Base-by-base conservation (phyloP, 768 basidiomycete genomes). In the Amanita pseudoporphyria region DNA sequence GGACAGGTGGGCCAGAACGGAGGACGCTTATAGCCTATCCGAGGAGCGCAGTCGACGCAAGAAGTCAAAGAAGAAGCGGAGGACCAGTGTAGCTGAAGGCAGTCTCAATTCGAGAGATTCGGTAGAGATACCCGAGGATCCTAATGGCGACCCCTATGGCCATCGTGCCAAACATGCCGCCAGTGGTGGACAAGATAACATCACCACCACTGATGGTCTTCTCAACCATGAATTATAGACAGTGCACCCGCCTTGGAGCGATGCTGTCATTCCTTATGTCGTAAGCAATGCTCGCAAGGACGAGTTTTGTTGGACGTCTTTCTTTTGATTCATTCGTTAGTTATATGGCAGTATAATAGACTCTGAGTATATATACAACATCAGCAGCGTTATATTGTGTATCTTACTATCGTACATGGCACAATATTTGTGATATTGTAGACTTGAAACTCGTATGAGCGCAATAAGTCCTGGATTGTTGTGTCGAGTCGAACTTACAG, bases 1-100 rank as follows among this genome's bases (percentile, higher is more conserved):
- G 64, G 89, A 92, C 58, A 71, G 7, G 51, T 91, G 84, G 84
- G 87, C 82, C 52, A 73, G 84, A 64, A 90, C 88, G 28, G 87
- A 89, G 64, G 89, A 92, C 62, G 89, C 88, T 30, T 84, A 90
- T 58, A 71, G 68, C 58, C 66, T 77, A 58, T 77, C 69, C 57
- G 71, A 67, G 52, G 71, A 67, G 54, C 66, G 62, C 43, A 61
- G 63, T 46, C 64, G 59, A 57, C 74, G 68, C 60, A 73, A 69
- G 60, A 86, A 77, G 69, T 76, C 69, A 53, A 85, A 77, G 72
- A 85, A 81, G 69, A 82, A 77, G 67, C 77, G 76, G 61, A 73
- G 68, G 55, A 71, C 68, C 53, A 53, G 40, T 16, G 57, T 66
- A 22, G 64, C 63, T 5, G 70, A 62, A 31, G 74, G 59, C 28